Evolutionary conservation across 805 yeast species (phyloP).

Genomic region (Lipomyces sp.): DNA sequence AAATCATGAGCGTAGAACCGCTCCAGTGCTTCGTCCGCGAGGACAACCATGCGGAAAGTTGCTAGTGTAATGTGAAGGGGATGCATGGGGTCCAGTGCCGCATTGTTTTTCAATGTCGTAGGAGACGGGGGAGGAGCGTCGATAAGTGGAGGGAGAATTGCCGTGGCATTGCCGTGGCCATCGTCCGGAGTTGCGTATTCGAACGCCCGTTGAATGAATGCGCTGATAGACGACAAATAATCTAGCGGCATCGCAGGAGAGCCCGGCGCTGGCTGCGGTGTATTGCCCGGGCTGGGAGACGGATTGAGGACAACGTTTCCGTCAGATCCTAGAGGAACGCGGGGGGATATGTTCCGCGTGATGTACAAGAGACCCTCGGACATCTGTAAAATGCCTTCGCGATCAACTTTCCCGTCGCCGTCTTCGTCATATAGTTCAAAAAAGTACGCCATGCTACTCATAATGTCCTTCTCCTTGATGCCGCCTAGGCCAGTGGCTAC

Average conservation of each 20-base stretch:
- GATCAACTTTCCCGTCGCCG: slow-evolving; percentile 57
- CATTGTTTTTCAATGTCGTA: slow-evolving; percentile 56
- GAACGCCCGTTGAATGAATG: slow-evolving; percentile 80
- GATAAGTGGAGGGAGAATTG: background rate
- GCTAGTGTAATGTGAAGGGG: slow-evolving; percentile 76
- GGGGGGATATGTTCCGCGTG: slow-evolving; percentile 58
- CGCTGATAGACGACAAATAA: slow-evolving; percentile 81
- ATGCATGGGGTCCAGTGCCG: slow-evolving; percentile 74
- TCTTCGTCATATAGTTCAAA: slow-evolving; percentile 69
- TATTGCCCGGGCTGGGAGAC: background rate
- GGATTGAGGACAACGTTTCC: background rate
- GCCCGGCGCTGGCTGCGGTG: background rate
- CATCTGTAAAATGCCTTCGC: slow-evolving; percentile 75
- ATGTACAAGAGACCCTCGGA: slow-evolving; percentile 84
- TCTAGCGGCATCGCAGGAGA: slow-evolving; percentile 36
- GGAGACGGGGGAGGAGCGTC: slow-evolving; percentile 24
- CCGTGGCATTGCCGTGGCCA: slow-evolving; percentile 12
- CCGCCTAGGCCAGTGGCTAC: slow-evolving; percentile 70
- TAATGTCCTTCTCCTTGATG: slow-evolving; percentile 66
- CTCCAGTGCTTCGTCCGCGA: slow-evolving; percentile 93
- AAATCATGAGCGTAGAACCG: slow-evolving; percentile 59
- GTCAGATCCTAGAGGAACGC: background rate
- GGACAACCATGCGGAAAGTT: slow-evolving; percentile 88
- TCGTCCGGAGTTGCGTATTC: slow-evolving; percentile 62
- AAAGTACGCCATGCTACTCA: slow-evolving; percentile 74